These are phyloP conservation scores for Diaporthe batatas DNA, from an alignment of 2,329 filamentous ascomycete species.

Conservation along the genomic window DNA sequence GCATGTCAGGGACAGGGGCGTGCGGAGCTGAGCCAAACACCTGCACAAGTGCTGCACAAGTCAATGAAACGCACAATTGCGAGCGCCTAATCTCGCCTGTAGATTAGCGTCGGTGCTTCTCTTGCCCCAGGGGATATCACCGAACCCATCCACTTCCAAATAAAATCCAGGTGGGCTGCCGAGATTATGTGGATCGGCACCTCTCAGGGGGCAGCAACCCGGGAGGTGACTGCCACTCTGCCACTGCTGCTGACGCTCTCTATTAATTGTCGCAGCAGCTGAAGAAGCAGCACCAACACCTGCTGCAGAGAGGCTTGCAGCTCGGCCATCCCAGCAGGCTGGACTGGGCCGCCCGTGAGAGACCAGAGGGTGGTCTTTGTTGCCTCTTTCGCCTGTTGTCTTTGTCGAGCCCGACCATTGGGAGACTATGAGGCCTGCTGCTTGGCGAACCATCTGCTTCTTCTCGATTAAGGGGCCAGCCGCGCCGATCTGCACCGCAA, in stretches of 20 bases:
- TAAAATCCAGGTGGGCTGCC: conserved; percentile 40
- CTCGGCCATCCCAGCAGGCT: conserved; percentile 7
- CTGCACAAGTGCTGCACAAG: conserved; percentile 34
- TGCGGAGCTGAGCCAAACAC: conserved; percentile 40
- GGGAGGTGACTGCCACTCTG: background rate
- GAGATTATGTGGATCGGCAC: conserved; percentile 40
- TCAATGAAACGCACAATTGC: conserved; percentile 36
- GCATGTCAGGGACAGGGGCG: conserved; percentile 37
- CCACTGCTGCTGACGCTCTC: background rate
- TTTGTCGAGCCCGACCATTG: conserved; percentile 19
- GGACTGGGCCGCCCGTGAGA: background rate
- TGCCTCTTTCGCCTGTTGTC: background rate
- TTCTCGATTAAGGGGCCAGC: conserved; percentile 26
- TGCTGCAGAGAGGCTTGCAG: conserved; percentile 3
- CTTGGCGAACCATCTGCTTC: conserved; percentile 15
- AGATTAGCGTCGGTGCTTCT: conserved; percentile 40
- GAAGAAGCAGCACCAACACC: background rate
- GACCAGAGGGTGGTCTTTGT: conserved; percentile 4
- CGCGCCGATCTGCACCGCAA: conserved; percentile 3
- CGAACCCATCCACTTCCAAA: conserved; percentile 41
- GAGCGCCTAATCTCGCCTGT: conserved; percentile 41
- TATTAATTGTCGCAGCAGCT: conserved; percentile 17
- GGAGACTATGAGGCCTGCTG: conserved; percentile 25
- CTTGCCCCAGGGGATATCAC: conserved; percentile 35
- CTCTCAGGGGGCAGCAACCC: conserved; percentile 33